Conservation (phyloP, 345 rosid species). For the Mercurialis annua region DNA sequence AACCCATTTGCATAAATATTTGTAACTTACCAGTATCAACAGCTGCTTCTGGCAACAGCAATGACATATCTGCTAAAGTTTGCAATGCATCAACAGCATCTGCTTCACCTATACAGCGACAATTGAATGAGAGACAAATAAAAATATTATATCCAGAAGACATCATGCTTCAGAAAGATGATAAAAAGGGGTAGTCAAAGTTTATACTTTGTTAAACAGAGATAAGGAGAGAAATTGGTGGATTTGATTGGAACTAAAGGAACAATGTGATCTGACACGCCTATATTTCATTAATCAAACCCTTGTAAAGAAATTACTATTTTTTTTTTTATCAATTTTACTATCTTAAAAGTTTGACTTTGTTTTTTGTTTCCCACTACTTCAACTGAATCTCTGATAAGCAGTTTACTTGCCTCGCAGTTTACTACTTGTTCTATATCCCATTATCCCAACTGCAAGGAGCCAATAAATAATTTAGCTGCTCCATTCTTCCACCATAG, state of each 20-base stretch:
- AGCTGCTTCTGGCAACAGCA: constrained; percentile 64
- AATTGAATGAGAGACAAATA: constrained; percentile 6
- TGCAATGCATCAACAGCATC: constrained; percentile 70
- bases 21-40: constrained; percentile 55
- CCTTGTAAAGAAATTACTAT: neutral
- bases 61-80: constrained; percentile 72
- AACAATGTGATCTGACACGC: neutral
- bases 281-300: neutral
- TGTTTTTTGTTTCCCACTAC: neutral
- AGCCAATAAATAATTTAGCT: neutral
- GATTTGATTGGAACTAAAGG: neutral
- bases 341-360: too few relatives aligned
- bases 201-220: constrained; percentile 14
- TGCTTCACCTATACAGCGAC: constrained; percentile 50
- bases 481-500: neutral
- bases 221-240: neutral
- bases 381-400: too few relatives aligned
- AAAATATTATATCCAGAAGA: neutral
- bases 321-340: too few relatives aligned
- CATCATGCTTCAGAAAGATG: neutral
- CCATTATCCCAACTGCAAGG: neutral
- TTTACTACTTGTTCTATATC: too few relatives aligned
- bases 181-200: constrained; percentile 1
- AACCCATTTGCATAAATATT: constrained; percentile 16
- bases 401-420: too few relatives aligned